These are phyloP conservation scores for Chaetomium globosum DNA, from an alignment of 2,329 filamentous ascomycete genomes.

Conservation along the genomic window DNA sequence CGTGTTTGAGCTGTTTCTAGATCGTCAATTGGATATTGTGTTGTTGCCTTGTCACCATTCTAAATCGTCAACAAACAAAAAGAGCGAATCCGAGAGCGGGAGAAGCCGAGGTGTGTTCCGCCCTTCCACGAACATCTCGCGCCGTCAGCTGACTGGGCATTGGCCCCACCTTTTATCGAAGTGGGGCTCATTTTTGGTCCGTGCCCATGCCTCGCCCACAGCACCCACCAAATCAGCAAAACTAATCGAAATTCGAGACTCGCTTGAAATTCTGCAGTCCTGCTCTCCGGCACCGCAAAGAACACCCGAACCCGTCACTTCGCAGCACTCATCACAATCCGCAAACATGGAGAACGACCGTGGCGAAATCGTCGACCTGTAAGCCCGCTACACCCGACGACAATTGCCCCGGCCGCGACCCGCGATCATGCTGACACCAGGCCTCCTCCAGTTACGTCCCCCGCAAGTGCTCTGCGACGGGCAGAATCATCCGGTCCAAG, in stretches of 20 bases:
- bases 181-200: constrained; percentile 6
- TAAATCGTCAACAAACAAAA: constrained; percentile 18
- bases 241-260: constrained; percentile 36
- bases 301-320: constrained; percentile 39
- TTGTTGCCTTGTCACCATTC: background rate
- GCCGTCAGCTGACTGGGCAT: constrained; percentile 40
- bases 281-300: constrained; percentile 38
- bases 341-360: constrained; percentile 97
- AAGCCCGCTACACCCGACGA: constrained; percentile 46
- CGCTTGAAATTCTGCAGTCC: constrained; percentile 38
- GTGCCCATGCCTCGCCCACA: constrained; percentile 35
- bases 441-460: constrained; percentile 76
- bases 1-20: background rate
- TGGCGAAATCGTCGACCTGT: constrained; percentile 99
- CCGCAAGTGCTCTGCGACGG: constrained; percentile 97
- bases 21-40: background rate
- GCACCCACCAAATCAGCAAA: constrained; percentile 38
- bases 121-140: constrained; percentile 33
- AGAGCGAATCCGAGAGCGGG: constrained; percentile 1
- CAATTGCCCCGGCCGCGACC: constrained; percentile 11
- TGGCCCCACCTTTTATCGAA: constrained; percentile 7
- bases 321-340: constrained; percentile 45
- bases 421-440: constrained; percentile 39
- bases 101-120: background rate
- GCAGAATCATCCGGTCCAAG: constrained; percentile 99